These are phyloP conservation scores for Adansonia rubrostipa DNA, from an alignment of 441 rosid species.

Conservation along the genomic window DNA sequence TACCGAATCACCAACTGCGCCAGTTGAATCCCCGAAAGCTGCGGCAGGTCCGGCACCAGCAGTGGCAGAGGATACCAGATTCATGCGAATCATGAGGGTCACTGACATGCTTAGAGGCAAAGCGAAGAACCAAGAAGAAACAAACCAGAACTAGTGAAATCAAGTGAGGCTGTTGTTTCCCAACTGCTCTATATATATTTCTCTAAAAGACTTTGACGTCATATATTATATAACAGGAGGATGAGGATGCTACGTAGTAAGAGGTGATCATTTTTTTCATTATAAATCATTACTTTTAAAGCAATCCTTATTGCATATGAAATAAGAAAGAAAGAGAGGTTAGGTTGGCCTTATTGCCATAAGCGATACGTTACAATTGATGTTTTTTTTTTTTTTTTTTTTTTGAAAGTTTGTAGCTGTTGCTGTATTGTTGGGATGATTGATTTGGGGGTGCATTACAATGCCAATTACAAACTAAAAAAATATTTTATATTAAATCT, in stretches of 20 bases:
- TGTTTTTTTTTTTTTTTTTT: not conserved
- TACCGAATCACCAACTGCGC: conserved; percentile 48
- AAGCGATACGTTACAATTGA: not conserved
- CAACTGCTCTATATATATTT: no score
- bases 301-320: not conserved
- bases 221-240: not conserved
- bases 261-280: not conserved
- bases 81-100: conserved; percentile 94
- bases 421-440: conserved; percentile 8
- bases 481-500: no score
- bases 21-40: conserved; percentile 59
- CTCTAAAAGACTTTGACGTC: no score
- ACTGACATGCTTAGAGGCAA: conserved; percentile 87
- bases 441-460: not conserved
- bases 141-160: conserved; percentile 45
- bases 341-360: not conserved
- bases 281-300: not conserved
- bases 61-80: conserved; percentile 79
- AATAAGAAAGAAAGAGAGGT: not conserved
- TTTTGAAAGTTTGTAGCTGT: not conserved
- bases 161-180: conserved; percentile 22
- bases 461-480: not conserved
- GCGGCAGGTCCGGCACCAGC: conserved; percentile 27
- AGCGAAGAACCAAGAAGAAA: conserved; percentile 65
- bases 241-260: not conserved